phyloP scores from a whole-genome alignment of 768 basidiomycete species.

The Rhizopogon sp. region DNA sequence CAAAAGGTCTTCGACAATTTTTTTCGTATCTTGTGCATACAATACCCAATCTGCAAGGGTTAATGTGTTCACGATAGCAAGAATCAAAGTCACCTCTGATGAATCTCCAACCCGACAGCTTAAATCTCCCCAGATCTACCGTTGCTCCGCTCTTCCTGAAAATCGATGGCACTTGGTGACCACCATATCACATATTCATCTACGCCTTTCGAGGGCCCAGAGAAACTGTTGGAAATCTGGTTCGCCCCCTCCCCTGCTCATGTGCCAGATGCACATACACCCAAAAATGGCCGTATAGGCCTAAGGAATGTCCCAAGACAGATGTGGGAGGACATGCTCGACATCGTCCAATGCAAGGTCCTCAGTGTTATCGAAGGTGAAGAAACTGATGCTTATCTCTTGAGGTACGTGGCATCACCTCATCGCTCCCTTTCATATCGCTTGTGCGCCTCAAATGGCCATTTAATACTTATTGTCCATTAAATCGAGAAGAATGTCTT shows the following conservation, averaged over 20 bases:
- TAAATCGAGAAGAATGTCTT: not conserved
- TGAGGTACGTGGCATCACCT: constrained; percentile 60
- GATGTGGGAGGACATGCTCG: constrained; percentile 96
- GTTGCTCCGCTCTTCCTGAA: not conserved
- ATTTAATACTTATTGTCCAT: not conserved
- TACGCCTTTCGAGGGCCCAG: constrained; percentile 85
- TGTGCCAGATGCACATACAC: constrained; percentile 41
- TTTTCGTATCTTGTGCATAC: not conserved
- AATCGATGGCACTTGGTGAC: constrained; percentile 22
- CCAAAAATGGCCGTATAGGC: constrained; percentile 50
- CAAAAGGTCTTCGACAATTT: not conserved
- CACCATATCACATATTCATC: constrained; percentile 22
- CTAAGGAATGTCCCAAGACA: constrained; percentile 69
- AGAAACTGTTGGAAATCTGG: constrained; percentile 97
- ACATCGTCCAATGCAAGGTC: constrained; percentile 94
- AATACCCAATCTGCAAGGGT: not conserved
- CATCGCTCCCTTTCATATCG: constrained; percentile 1
- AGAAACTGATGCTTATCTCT: constrained; percentile 93
- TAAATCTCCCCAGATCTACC: constrained; percentile 18
- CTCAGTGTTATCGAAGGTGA: constrained; percentile 83
- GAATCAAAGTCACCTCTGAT: not conserved
- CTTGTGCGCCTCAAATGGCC: not conserved
- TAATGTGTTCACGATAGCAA: no score
- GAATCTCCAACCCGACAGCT: constrained; percentile 44
- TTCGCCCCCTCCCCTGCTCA: constrained; percentile 75